phyloP scores from a whole-genome alignment of 176 grass and related monocot genomes.

The Musa itinerans region DNA sequence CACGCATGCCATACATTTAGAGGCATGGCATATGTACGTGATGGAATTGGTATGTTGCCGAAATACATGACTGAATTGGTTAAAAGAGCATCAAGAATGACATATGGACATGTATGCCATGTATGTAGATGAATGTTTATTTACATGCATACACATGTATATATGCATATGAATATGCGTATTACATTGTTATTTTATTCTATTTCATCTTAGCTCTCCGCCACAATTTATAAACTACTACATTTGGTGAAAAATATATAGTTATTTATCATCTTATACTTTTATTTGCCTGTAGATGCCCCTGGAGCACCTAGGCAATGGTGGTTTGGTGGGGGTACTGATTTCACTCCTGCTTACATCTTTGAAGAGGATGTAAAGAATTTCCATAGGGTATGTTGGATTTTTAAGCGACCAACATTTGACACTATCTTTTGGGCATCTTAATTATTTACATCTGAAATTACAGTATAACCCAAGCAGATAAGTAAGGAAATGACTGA shows the following conservation, averaged over 20 bases:
- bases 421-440: neutral
- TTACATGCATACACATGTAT: too few species aligned
- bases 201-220: too few species aligned
- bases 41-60: too few species aligned
- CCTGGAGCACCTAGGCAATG: constrained; percentile 84
- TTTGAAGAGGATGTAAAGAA: constrained; percentile 98
- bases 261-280: neutral
- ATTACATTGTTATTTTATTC: too few species aligned
- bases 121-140: too few species aligned
- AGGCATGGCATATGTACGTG: too few species aligned
- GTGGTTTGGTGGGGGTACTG: constrained; percentile 99
- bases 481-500: neutral
- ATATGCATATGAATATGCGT: too few species aligned
- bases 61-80: too few species aligned
- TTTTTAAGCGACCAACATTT: neutral
- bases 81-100: too few species aligned
- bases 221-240: neutral
- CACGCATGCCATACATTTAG: too few species aligned
- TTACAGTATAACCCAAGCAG: neutral
- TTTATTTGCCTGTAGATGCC: constrained; percentile 38
- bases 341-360: constrained; percentile 89
- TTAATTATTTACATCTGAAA: neutral
- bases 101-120: too few species aligned
- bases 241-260: neutral
- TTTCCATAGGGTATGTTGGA: constrained; percentile 74